These are phyloP conservation scores for Tetrapisispora pingtungensis DNA, from an alignment of 805 yeast genomes.

Conservation along the genomic window DNA sequence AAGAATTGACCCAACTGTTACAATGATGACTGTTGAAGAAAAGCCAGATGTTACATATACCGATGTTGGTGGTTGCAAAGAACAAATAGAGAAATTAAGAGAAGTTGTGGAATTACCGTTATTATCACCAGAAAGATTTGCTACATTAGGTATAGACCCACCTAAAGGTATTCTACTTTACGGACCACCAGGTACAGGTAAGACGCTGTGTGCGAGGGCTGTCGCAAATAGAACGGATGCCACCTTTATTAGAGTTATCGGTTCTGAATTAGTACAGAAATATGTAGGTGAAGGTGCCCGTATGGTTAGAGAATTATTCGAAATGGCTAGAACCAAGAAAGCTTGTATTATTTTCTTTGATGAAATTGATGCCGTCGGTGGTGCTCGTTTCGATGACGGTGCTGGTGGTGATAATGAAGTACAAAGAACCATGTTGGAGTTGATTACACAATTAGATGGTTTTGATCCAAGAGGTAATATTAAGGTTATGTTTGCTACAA, in stretches of 20 bases:
- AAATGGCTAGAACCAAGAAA: conserved; percentile 97
- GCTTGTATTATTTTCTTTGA: conserved; percentile 97
- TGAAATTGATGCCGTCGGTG: conserved; percentile 98
- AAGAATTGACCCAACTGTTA: conserved; percentile 92
- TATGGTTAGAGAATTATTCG: conserved; percentile 97
- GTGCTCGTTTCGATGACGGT: conserved; percentile 99
- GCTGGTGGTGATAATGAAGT: conserved; percentile 99
- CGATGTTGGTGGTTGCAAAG: conserved; percentile 98
- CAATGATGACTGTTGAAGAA: conserved; percentile 99
- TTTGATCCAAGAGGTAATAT: conserved; percentile 98
- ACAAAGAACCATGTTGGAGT: conserved; percentile 97
- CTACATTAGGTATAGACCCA: conserved; percentile 94
- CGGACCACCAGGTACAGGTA: conserved; percentile 99
- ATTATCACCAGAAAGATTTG: conserved; percentile 93
- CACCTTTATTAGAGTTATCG: conserved; percentile 94
- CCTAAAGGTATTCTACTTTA: conserved; percentile 94
- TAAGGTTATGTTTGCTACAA: conserved; percentile 98
- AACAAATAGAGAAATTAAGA: conserved; percentile 90
- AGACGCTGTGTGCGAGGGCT: conserved; percentile 96
- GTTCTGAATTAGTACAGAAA: conserved; percentile 95
- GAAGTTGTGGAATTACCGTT: conserved; percentile 94
- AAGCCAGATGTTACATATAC: conserved; percentile 98
- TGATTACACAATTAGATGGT: conserved; percentile 95
- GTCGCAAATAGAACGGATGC: conserved; percentile 99
- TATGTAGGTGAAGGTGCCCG: conserved; percentile 99